Evolutionary conservation across 768 basidiomycete species (phyloP).

Genomic region (Boletus edulis): DNA sequence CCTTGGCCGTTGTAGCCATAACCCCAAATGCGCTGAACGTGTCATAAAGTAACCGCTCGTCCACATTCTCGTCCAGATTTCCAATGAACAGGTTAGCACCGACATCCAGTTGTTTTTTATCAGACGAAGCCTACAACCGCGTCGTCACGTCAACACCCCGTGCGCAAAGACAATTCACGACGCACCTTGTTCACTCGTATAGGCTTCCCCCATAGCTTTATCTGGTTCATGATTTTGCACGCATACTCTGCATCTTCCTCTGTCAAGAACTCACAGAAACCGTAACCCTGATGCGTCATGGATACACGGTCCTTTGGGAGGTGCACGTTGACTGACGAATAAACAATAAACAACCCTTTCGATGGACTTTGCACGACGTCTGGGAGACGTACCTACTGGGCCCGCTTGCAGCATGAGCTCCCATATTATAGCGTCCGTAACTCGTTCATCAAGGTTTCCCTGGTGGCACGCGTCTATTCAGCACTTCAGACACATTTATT

Average conservation of each 20-base stretch:
- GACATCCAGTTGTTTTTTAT: slow-evolving; percentile 97
- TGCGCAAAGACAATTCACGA: slow-evolving; percentile 4
- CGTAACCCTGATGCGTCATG: slow-evolving; percentile 98
- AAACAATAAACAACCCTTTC: background rate
- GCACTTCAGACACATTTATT: rapidly evolving
- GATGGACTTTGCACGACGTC: background rate
- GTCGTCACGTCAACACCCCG: slow-evolving; percentile 9
- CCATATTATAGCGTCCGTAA: slow-evolving; percentile 93
- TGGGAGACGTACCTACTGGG: slow-evolving; percentile 76
- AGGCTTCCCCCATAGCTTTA: slow-evolving; percentile 98
- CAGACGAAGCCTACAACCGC: slow-evolving; percentile 79
- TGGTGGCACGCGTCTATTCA: slow-evolving; percentile 27
- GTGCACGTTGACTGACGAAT: slow-evolving; percentile 83
- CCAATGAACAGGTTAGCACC: slow-evolving; percentile 98
- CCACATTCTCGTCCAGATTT: slow-evolving; percentile 92
- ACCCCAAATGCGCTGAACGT: slow-evolving; percentile 95
- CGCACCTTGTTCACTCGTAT: slow-evolving; percentile 97
- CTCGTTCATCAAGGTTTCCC: slow-evolving; percentile 97
- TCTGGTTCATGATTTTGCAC: slow-evolving; percentile 99
- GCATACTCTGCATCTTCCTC: slow-evolving; percentile 99
- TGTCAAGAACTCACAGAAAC: slow-evolving; percentile 98
- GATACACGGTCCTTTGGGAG: slow-evolving; percentile 98
- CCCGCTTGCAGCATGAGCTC: slow-evolving; percentile 99
- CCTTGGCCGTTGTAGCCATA: slow-evolving; percentile 90
- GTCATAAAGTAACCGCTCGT: slow-evolving; percentile 89